Conservation (phyloP, 495 filamentous ascomycete genomes). For the Ascodesmis nigricans region DNA sequence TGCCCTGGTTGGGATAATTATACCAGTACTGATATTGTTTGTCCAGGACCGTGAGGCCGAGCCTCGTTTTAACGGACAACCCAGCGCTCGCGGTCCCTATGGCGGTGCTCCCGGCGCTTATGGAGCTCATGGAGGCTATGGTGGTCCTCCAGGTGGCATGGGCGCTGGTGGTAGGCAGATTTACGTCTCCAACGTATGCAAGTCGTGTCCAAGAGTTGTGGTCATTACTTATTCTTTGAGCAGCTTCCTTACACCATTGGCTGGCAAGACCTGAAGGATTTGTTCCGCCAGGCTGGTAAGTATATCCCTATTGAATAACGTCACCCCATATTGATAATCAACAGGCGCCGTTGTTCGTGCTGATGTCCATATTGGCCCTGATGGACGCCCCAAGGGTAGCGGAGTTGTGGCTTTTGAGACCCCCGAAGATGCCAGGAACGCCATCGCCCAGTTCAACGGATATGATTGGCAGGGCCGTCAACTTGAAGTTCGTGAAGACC, state of each 20-base stretch:
- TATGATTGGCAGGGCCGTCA: slow-evolving; percentile 94
- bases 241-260: slow-evolving; percentile 94
- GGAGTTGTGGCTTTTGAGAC: slow-evolving; percentile 94
- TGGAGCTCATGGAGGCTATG: slow-evolving; percentile 25
- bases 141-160: slow-evolving; percentile 24
- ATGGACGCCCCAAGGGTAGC: slow-evolving; percentile 84
- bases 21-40: slow-evolving; percentile 1
- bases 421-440: slow-evolving; percentile 80
- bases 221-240: slow-evolving; percentile 6
- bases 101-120: slow-evolving; percentile 26
- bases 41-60: slow-evolving; percentile 79
- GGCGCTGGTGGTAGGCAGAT: slow-evolving; percentile 60
- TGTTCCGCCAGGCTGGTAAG: slow-evolving; percentile 83
- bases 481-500: slow-evolving; percentile 88
- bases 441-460: slow-evolving; percentile 91
- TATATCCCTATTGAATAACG: slow-evolving; percentile 29
- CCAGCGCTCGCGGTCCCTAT: slow-evolving; percentile 46
- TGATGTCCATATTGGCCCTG: slow-evolving; percentile 79
- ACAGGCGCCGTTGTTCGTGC: slow-evolving; percentile 74
- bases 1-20: background rate
- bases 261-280: slow-evolving; percentile 97
- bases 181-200: slow-evolving; percentile 83
- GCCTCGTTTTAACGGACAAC: slow-evolving; percentile 69
- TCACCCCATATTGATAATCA: background rate
- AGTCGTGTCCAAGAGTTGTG: slow-evolving; percentile 4